Conservation (phyloP, 2,329 filamentous ascomycete genomes). For the Metarhizium rileyi region DNA sequence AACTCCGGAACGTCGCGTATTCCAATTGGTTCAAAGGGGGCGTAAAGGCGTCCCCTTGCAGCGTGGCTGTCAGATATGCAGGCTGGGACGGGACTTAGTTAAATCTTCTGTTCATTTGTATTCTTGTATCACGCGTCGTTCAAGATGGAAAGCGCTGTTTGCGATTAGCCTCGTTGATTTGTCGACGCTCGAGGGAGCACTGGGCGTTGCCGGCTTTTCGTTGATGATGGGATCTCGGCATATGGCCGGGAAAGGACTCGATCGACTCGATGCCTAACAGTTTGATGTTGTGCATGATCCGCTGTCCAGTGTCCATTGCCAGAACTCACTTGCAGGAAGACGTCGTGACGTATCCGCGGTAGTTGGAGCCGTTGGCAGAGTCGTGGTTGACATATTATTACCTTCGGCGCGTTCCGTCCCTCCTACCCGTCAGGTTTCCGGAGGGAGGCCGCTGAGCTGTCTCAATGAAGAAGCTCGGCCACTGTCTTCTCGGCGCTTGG, state of each 20-base stretch:
- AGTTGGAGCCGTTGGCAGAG: neutral
- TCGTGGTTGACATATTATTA: too few relatives aligned
- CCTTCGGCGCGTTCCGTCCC: neutral
- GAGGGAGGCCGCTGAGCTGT: neutral
- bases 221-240: neutral
- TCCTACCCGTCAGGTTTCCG: neutral
- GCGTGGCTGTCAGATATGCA: neutral
- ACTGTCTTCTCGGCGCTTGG: neutral
- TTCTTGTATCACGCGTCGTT: neutral
- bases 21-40: neutral
- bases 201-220: neutral
- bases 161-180: too few relatives aligned
- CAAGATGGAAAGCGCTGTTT: too few relatives aligned
- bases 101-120: too few relatives aligned
- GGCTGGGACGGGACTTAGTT: too few relatives aligned
- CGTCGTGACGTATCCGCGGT: neutral
- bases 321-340: neutral
- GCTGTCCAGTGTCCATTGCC: neutral
- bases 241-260: neutral
- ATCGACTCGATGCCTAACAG: neutral
- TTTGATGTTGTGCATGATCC: neutral
- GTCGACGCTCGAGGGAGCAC: too few relatives aligned
- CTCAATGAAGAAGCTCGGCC: neutral
- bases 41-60: neutral
- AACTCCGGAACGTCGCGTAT: neutral